Conservation (phyloP, 1,139 yeast species). For the Geotrichum phurueaensis region DNA sequence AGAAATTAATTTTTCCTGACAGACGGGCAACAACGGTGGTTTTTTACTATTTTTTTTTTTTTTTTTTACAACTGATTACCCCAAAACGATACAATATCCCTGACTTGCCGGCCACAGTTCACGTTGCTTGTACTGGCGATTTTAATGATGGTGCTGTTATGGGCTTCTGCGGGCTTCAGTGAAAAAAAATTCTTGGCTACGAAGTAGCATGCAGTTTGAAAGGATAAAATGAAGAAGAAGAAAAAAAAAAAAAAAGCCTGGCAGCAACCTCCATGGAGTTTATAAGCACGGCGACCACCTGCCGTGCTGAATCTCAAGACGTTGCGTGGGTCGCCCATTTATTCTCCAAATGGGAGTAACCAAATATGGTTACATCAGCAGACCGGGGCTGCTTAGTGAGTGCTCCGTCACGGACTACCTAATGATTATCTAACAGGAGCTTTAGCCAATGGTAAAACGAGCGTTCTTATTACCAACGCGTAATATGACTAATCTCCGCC, state of each 20-base stretch:
- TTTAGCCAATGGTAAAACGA: background rate
- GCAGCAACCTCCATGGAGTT: background rate
- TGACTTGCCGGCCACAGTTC: background rate
- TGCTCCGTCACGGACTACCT: background rate
- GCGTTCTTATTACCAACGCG: background rate
- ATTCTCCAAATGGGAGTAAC: background rate
- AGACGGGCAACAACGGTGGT: background rate
- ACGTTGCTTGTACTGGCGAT: background rate
- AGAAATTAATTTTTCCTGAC: slow-evolving; percentile 9
- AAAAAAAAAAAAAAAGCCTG: background rate
- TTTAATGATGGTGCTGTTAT: background rate
- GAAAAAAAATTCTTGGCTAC: background rate
- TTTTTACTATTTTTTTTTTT: background rate
- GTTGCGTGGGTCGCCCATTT: background rate
- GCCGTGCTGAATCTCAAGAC: background rate
- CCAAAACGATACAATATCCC: background rate
- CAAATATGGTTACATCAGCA: background rate
- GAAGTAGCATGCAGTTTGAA: background rate
- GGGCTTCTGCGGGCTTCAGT: background rate
- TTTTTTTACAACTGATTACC: background rate
- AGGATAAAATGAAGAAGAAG: background rate
- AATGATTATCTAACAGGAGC: background rate
- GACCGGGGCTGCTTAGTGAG: background rate
- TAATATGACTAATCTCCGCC: background rate
- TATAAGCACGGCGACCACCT: background rate